phyloP scores from a whole-genome alignment of 176 grass and related monocot species.

The Carex kokanica region DNA sequence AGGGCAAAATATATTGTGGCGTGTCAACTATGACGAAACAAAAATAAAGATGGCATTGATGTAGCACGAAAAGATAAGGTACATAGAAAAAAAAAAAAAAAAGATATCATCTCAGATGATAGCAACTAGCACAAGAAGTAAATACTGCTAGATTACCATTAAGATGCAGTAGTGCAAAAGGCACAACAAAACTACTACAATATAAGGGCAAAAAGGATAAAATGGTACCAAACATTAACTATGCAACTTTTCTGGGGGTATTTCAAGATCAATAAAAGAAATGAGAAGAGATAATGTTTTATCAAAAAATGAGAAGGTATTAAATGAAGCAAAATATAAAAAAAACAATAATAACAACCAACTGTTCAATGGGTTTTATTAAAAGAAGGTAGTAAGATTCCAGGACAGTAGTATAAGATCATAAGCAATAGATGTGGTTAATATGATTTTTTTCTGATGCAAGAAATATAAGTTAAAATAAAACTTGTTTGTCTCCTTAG shows the following conservation, averaged over 20 bases:
- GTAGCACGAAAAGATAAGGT: neutral
- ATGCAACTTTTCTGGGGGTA: neutral
- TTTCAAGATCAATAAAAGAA: neutral
- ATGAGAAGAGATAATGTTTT: neutral
- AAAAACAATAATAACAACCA: neutral
- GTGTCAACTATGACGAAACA: neutral
- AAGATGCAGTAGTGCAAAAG: conserved; percentile 13
- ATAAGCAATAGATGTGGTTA: neutral
- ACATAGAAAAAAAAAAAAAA: neutral
- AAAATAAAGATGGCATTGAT: neutral
- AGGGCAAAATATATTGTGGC: neutral
- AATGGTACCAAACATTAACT: neutral
- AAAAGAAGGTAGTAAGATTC: neutral
- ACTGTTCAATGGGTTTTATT: neutral
- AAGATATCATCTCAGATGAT: neutral
- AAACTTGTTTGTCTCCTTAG: neutral
- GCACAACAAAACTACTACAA: neutral
- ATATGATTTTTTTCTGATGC: neutral
- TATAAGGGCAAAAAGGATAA: neutral
- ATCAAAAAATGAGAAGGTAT: neutral
- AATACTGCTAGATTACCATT: neutral
- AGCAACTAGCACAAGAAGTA: neutral
- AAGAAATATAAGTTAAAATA: neutral
- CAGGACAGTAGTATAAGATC: neutral
- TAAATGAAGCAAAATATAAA: neutral